Evolutionary conservation across 2,329 filamentous ascomycete genomes (phyloP), one percentile per base, ranked within the genome.

Genomic region (Sclerotiophoma versabilis): DNA sequence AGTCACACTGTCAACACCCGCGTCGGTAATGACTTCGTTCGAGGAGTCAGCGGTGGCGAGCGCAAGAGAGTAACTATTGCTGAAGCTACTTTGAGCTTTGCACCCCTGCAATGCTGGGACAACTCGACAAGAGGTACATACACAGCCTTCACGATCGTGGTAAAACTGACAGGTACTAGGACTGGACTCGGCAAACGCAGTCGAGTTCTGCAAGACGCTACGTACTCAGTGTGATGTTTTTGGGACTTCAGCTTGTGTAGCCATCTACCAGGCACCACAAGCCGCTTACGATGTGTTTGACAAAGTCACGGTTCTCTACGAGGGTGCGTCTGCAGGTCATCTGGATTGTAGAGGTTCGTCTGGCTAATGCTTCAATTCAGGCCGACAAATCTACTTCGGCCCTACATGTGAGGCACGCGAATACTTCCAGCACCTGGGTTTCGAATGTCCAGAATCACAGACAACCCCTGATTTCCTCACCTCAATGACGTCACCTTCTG

Each of bases 1-100:
- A 82, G 83, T 14, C 88, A 91, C 75, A 91, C 87, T 0, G 69
- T 84, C 64, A 86, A 91, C 74, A 91, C 88, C 2, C 80, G 81
- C 10, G 87, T 91, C 14, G 88, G 88, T 36, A 89, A 91, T 72
- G 87, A 91, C 71, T 90, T 86, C 66, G 79, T 91, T 17, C 86
- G 88, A 54, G 88, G 87, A 88, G 63, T 72, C 5, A 87, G 84
- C n/a, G 88, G 88, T 65, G 88, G 88, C 65, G 93, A 75, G 89
- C 89, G 69, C 80, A 67, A 67, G 38, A 48, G 64, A 38, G 64
- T 65, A 2, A 67, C 60, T 1, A 67, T 67, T 34, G 59, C 64
- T 26, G 64, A 65, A 54, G 62, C 64, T 15, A 39, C 57, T 3
- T 26, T 62, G n/a, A 57, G 57, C 33, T 60, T 61, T 33, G 54